These are phyloP conservation scores for Lophium mytilinum DNA, from an alignment of 495 filamentous ascomycete genomes.

Conservation along the genomic window DNA sequence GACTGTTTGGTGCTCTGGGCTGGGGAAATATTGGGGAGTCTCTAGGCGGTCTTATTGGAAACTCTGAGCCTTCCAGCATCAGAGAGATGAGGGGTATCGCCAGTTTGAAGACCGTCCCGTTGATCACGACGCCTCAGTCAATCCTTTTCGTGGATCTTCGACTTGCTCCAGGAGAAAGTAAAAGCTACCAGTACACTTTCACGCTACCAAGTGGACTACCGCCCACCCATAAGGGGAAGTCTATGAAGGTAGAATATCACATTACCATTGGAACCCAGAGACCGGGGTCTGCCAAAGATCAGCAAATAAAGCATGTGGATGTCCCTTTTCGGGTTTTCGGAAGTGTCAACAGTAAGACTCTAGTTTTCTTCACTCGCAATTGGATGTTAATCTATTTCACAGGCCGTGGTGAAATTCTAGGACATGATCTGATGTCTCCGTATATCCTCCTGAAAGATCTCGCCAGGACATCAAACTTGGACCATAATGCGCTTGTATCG, in stretches of 20 bases:
- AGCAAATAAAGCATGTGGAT: conserved; percentile 84
- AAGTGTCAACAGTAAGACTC: conserved; percentile 60
- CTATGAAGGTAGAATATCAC: conserved; percentile 89
- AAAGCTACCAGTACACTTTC: conserved; percentile 78
- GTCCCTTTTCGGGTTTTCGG: conserved; percentile 92
- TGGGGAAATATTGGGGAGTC: conserved; percentile 87
- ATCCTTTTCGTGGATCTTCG: conserved; percentile 91
- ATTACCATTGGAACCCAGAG: conserved; percentile 87
- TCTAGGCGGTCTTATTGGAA: conserved; percentile 75
- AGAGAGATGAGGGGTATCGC: conserved; percentile 86
- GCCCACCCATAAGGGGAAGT: conserved; percentile 83
- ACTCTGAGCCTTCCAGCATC: conserved; percentile 79
- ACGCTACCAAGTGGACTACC: conserved; percentile 78
- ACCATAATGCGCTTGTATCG: neutral
- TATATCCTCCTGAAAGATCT: conserved; percentile 85
- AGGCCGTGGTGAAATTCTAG: conserved; percentile 59
- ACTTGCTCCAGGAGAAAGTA: conserved; percentile 81
- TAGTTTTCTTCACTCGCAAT: too few species aligned
- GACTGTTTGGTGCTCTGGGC: conserved; percentile 74
- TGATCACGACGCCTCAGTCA: conserved; percentile 92
- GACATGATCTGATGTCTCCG: conserved; percentile 87
- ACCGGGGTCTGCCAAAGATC: conserved; percentile 63
- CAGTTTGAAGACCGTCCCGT: conserved; percentile 70
- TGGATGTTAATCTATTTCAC: conserved; percentile 31
- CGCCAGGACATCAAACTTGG: conserved; percentile 53